These are phyloP conservation scores for Solidago caesia DNA, from an alignment of 129 eudicot genomes.

Conservation along the genomic window DNA sequence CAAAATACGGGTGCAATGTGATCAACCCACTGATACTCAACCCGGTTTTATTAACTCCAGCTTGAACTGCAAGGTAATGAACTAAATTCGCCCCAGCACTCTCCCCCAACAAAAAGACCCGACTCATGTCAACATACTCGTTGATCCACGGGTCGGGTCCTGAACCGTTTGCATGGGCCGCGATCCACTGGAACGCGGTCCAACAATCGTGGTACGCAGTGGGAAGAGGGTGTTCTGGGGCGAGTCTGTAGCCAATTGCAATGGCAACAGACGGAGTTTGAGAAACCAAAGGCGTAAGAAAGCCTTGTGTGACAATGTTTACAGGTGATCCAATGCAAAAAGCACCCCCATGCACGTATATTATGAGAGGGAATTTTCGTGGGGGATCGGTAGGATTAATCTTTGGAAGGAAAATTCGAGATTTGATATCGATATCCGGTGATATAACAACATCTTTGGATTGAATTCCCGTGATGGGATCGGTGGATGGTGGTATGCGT, in stretches of 20 bases:
- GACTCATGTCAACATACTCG: slow-evolving; percentile 36
- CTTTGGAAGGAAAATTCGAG: slow-evolving; percentile 51
- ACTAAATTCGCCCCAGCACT: slow-evolving; percentile 59
- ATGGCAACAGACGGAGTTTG: slow-evolving; percentile 29
- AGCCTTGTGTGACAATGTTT: slow-evolving; percentile 28
- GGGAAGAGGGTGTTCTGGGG: slow-evolving; percentile 58
- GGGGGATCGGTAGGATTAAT: background rate
- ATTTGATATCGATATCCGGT: slow-evolving; percentile 21
- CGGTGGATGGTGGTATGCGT: slow-evolving; percentile 35
- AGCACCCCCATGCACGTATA: slow-evolving; percentile 60
- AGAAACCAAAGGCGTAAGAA: slow-evolving; percentile 32
- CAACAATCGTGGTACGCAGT: slow-evolving; percentile 48
- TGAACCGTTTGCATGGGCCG: slow-evolving; percentile 27
- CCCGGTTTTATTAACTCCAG: slow-evolving; percentile 18
- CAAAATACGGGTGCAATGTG: slow-evolving; percentile 43
- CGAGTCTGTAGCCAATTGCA: slow-evolving; percentile 45
- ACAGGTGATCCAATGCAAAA: slow-evolving; percentile 48
- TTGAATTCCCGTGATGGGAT: slow-evolving; percentile 47
- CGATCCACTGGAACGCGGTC: slow-evolving; percentile 46
- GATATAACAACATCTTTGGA: slow-evolving; percentile 61
- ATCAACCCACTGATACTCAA: slow-evolving; percentile 34
- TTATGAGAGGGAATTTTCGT: slow-evolving; percentile 40
- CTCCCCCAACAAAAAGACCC: slow-evolving; percentile 40
- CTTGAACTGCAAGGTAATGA: slow-evolving; percentile 41
- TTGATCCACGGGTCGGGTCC: slow-evolving; percentile 54